Percentiles rank a stretch among this genome's conserved stretches.
These are phyloP conservation scores for Nannizzia gypsea DNA, from an alignment of 2,329 filamentous ascomycete genomes.

Conservation along the genomic window DNA sequence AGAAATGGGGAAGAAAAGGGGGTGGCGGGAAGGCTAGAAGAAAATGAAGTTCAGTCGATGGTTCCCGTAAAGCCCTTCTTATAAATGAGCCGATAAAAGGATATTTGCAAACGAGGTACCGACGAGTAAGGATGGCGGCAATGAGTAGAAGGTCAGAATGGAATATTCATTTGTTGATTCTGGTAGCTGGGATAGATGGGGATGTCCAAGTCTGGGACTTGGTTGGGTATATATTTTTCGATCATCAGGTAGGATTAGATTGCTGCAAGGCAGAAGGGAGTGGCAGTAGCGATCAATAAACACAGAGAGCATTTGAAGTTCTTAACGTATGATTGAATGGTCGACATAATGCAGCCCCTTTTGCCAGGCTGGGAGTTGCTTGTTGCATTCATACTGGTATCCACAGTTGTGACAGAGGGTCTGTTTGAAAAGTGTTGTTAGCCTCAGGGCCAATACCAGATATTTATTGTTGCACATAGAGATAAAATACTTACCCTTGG, in stretches of 20 bases:
- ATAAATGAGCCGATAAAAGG: neutral
- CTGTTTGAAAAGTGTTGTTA: conserved; percentile 34
- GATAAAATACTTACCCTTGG: conserved; percentile 49
- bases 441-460: neutral
- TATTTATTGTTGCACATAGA: neutral
- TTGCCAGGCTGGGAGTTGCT: conserved; percentile 66
- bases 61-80: neutral
- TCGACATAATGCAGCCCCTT: conserved; percentile 52
- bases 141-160: neutral
- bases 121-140: neutral
- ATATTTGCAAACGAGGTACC: neutral
- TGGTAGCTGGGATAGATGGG: neutral
- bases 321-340: conserved; percentile 21
- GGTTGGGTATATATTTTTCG: neutral
- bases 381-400: conserved; percentile 75
- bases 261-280: neutral
- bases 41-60: neutral
- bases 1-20: neutral
- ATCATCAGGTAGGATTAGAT: neutral
- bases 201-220: neutral
- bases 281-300: neutral
- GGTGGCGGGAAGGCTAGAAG: too few species aligned
- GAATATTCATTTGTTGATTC: neutral
- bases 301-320: neutral
- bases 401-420: conserved; percentile 90